These are phyloP conservation scores for Globisporangium viniferum DNA, from an alignment of 352 stramenopile species.

Conservation along the genomic window DNA sequence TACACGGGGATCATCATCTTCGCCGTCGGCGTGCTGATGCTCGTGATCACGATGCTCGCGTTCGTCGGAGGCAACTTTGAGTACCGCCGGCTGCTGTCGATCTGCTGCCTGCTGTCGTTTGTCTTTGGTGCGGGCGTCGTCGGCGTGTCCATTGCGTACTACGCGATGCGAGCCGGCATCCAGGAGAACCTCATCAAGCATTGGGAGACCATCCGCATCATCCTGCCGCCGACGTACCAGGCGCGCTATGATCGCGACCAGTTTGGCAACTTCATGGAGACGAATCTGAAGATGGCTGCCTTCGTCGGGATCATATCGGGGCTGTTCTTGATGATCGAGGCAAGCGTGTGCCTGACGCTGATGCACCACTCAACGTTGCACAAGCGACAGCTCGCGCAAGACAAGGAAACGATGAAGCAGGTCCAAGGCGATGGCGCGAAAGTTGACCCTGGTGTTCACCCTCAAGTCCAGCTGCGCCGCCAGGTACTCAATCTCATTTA, in stretches of 20 bases:
- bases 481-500: constrained; percentile 5
- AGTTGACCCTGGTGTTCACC: background rate
- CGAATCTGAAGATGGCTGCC: constrained; percentile 54
- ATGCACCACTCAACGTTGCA: constrained; percentile 46
- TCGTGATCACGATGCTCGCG: constrained; percentile 55
- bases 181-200: constrained; percentile 52
- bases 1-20: constrained; percentile 78
- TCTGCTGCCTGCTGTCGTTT: constrained; percentile 64
- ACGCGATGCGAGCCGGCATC: constrained; percentile 42
- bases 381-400: constrained; percentile 57
- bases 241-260: constrained; percentile 62
- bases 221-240: constrained; percentile 68
- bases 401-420: constrained; percentile 45
- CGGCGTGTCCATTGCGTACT: constrained; percentile 54
- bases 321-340: constrained; percentile 52
- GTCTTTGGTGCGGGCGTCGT: constrained; percentile 44
- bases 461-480: constrained; percentile 11
- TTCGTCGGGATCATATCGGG: constrained; percentile 58
- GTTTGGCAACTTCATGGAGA: constrained; percentile 51
- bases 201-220: constrained; percentile 56
- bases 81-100: constrained; percentile 69
- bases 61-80: constrained; percentile 77
- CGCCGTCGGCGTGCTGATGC: constrained; percentile 40
- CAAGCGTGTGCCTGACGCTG: constrained; percentile 46
- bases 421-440: constrained; percentile 11